Percentiles rank a stretch among this genome's conserved stretches.
These are phyloP conservation scores for Zygosaccharomyces lentus DNA, from an alignment of 805 yeast species.

Conservation along the genomic window DNA sequence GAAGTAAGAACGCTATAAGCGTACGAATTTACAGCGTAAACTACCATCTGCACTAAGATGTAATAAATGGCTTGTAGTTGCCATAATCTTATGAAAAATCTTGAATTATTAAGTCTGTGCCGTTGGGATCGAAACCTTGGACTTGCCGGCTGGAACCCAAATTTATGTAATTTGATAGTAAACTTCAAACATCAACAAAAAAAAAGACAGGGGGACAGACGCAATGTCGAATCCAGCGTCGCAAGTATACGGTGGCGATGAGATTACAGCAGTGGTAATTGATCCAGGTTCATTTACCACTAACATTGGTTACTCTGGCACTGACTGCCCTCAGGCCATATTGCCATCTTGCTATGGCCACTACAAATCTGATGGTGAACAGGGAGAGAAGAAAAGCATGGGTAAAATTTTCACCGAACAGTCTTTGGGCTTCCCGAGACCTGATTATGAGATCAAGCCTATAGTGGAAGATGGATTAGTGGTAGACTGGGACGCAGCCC, in stretches of 20 bases:
- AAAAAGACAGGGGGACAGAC: neutral
- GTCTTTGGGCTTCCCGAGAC: slow-evolving; percentile 48
- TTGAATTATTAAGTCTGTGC: neutral
- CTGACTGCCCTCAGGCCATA: slow-evolving; percentile 75
- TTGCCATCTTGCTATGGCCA: slow-evolving; percentile 66
- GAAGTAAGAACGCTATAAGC: slow-evolving; percentile 50
- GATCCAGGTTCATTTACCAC: slow-evolving; percentile 88
- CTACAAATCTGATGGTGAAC: slow-evolving; percentile 17
- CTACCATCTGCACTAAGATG: slow-evolving; percentile 2
- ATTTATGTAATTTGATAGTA: neutral
- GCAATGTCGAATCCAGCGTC: slow-evolving; percentile 40
- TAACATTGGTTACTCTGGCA: slow-evolving; percentile 88
- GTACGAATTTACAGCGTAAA: slow-evolving; percentile 9
- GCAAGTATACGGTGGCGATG: slow-evolving; percentile 62
- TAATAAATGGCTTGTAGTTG: neutral
- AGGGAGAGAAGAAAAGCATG: slow-evolving; percentile 19
- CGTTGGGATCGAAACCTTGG: neutral
- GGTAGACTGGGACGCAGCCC: slow-evolving; percentile 83
- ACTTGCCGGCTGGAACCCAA: neutral
- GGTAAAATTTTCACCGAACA: slow-evolving; percentile 36
- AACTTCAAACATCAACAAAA: neutral
- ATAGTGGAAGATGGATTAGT: slow-evolving; percentile 58
- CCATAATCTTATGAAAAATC: slow-evolving; percentile 1
- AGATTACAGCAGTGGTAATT: slow-evolving; percentile 82
- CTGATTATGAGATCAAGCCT: slow-evolving; percentile 49